Evolutionary conservation across 768 basidiomycete species (phyloP).

Genomic region (Pleurotus giganteus): DNA sequence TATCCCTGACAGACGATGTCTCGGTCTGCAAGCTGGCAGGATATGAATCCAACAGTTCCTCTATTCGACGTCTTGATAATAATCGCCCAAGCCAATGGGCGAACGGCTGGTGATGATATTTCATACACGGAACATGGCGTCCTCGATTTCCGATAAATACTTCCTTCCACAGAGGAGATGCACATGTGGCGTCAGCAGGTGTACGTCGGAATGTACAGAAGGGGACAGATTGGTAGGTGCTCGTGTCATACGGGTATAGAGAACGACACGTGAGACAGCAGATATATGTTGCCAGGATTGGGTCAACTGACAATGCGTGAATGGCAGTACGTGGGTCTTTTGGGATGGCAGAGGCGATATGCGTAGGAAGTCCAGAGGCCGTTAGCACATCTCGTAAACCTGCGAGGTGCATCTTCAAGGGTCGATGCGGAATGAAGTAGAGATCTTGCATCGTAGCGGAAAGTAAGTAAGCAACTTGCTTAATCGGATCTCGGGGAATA

Average conservation of each 20-base stretch:
- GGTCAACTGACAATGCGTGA: too few species aligned
- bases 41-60: background rate
- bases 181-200: background rate
- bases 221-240: conserved; percentile 4
- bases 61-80: background rate
- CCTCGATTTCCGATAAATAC: conserved; percentile 1
- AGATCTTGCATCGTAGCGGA: conserved; percentile 19
- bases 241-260: conserved; percentile 17
- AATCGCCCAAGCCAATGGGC: conserved; percentile 2
- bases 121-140: background rate
- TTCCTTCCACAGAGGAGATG: background rate
- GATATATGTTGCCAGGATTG: too few species aligned
- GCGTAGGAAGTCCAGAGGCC: background rate
- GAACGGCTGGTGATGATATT: background rate
- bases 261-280: too few species aligned
- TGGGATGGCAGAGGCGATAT: too few species aligned
- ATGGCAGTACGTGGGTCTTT: too few species aligned
- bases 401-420: conserved; percentile 17
- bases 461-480: conserved; percentile 4
- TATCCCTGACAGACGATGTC: background rate
- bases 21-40: background rate
- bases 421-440: conserved; percentile 18
- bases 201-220: background rate
- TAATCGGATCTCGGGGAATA: conserved; percentile 1
- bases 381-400: conserved; percentile 18